phyloP scores from a whole-genome alignment of 129 eudicot genomes.

The Scalesia atractyloides region DNA sequence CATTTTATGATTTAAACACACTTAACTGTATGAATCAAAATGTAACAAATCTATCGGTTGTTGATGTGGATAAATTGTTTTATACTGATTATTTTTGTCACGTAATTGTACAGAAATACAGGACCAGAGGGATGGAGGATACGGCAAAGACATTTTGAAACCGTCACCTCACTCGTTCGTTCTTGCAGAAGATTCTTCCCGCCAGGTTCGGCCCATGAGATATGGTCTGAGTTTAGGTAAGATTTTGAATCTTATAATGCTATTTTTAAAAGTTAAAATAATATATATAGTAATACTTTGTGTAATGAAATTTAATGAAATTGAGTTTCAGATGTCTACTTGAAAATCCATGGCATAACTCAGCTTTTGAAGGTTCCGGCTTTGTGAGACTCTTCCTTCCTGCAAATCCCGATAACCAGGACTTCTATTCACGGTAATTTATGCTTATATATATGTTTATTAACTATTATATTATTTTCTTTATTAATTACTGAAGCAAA shows the following conservation, averaged over 20 bases:
- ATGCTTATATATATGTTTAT: background rate
- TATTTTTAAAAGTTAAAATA: background rate
- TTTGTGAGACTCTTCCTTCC: conserved; percentile 95
- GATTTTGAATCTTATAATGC: background rate
- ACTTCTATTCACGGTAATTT: conserved; percentile 80
- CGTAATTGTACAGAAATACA: conserved; percentile 59
- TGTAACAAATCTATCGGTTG: background rate
- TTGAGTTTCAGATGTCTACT: conserved; percentile 59
- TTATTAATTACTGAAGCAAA: conserved; percentile 3
- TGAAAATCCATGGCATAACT: conserved; percentile 99
- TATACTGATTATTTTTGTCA: background rate
- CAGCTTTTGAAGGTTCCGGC: conserved; percentile 94
- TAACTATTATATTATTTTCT: background rate
- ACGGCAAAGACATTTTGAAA: conserved; percentile 90
- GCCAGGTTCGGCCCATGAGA: conserved; percentile 83
- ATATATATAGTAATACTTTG: too few relatives aligned
- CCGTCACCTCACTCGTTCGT: conserved; percentile 90
- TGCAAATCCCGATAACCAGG: conserved; percentile 71
- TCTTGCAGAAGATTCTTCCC: conserved; percentile 94
- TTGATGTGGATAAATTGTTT: too few relatives aligned
- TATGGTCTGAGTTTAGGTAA: conserved; percentile 95
- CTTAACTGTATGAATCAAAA: conserved; percentile 8
- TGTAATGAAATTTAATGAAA: too few relatives aligned
- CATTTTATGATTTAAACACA: conserved; percentile 3
- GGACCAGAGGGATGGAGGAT: conserved; percentile 99